Conservation (phyloP, 2,329 filamentous ascomycete genomes). For the Sarocladium brachiariae region DNA sequence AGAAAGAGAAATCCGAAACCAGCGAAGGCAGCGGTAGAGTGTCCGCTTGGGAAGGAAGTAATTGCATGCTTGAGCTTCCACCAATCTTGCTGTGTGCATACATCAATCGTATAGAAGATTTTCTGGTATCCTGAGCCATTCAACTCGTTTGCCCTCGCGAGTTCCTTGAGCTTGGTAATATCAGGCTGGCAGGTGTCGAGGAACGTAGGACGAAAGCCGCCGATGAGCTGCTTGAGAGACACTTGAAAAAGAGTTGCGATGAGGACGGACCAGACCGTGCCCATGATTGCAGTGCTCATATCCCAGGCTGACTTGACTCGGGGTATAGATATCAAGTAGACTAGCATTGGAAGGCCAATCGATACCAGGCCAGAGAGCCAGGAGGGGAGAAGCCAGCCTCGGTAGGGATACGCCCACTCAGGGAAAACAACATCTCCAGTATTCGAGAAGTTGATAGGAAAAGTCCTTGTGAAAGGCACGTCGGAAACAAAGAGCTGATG, state of each 20-base stretch:
- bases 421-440: conserved; percentile 59
- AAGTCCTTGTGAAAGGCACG: conserved; percentile 50
- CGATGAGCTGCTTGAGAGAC: conserved; percentile 59
- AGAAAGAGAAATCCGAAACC: conserved; percentile 7
- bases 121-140: conserved; percentile 44
- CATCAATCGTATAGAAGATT: conserved; percentile 57
- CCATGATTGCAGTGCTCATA: conserved; percentile 55
- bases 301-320: conserved; percentile 52
- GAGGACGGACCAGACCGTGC: conserved; percentile 53
- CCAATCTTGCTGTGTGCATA: conserved; percentile 52
- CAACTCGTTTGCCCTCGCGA: conserved; percentile 13
- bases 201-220: conserved; percentile 57
- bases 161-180: conserved; percentile 34
- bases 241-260: conserved; percentile 58
- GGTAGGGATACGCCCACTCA: conserved; percentile 56
- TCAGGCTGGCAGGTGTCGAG: conserved; percentile 57
- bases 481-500: conserved; percentile 45
- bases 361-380: conserved; percentile 51
- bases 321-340: conserved; percentile 52
- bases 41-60: conserved; percentile 25
- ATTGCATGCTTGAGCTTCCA: conserved; percentile 52
- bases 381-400: conserved; percentile 55
- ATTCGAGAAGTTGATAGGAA: conserved; percentile 53
- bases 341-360: conserved; percentile 47
- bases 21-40: conserved; percentile 1